Percentiles rank a stretch among this genome's conserved stretches.
Conservation (phyloP, 192 early-diverging fungal species). For the Phlyctochytrium bullatum region DNA sequence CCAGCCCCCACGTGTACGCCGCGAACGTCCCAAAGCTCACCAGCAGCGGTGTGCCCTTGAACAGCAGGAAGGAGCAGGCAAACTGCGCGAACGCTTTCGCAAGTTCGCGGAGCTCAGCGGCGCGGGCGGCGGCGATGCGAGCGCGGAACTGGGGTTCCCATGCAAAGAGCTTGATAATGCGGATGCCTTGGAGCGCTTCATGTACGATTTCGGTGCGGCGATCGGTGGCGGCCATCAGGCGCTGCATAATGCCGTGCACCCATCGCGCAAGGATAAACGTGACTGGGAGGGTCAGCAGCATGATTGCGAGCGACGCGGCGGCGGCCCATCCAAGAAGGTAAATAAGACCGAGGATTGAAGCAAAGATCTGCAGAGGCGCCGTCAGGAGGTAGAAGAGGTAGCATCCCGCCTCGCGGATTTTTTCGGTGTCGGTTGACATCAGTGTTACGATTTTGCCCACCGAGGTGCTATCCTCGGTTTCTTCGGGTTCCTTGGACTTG, state of each 20-base stretch:
- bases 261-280: conserved; percentile 21
- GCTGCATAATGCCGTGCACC: conserved; percentile 39
- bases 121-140: conserved; percentile 18
- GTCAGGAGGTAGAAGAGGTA: not conserved
- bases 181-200: conserved; percentile 83
- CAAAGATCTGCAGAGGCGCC: conserved; percentile 13
- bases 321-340: conserved; percentile 75
- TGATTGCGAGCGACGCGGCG: conserved; percentile 68
- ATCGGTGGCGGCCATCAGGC: conserved; percentile 61
- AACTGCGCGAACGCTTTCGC: not conserved
- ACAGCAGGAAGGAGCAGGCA: conserved; percentile 18
- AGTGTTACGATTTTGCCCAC: conserved; percentile 38
- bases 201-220: conserved; percentile 75
- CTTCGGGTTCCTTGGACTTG: conserved; percentile 3
- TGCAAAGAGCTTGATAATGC: conserved; percentile 75
- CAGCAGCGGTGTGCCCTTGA: conserved; percentile 33
- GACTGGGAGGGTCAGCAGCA: conserved; percentile 39
- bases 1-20: conserved; percentile 49
- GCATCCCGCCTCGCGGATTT: conserved; percentile 1
- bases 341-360: conserved; percentile 67
- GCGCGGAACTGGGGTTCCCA: conserved; percentile 33
- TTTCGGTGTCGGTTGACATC: conserved; percentile 28
- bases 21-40: conserved; percentile 55
- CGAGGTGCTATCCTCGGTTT: conserved; percentile 6
- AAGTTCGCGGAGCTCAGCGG: conserved; percentile 15